These are phyloP conservation scores for Colletotrichum gloeosporioides DNA, from an alignment of 2,329 filamentous ascomycete genomes.

Conservation along the genomic window DNA sequence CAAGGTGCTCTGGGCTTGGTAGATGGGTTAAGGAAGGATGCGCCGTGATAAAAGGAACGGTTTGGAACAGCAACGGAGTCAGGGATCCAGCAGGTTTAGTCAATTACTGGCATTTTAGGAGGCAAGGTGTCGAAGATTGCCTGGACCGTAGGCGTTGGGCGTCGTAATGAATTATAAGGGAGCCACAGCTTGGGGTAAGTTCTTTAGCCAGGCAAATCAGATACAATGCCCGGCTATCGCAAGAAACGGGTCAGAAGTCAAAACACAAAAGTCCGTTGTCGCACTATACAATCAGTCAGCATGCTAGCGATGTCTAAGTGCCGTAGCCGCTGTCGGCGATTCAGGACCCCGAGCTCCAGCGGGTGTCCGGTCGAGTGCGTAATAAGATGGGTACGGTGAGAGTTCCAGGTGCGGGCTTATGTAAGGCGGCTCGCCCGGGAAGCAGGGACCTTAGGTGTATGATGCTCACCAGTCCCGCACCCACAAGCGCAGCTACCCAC, in stretches of 20 bases:
- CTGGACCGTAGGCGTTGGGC: conserved; percentile 11
- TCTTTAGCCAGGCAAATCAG: not conserved
- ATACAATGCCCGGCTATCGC: not conserved
- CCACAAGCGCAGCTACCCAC: conserved; percentile 4
- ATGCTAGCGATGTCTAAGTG: not conserved
- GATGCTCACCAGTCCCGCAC: conserved; percentile 15
- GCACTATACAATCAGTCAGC: not conserved
- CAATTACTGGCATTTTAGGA: not conserved
- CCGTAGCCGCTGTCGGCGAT: not conserved
- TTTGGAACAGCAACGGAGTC: conserved; percentile 18
- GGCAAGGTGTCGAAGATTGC: conserved; percentile 2
- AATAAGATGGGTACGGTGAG: not conserved
- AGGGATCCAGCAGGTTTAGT: not conserved
- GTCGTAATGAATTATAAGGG: not conserved
- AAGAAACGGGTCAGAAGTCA: not conserved
- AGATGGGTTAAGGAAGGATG: conserved; percentile 13
- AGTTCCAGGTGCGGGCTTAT: not conserved
- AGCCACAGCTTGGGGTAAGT: not conserved
- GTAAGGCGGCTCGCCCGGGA: conserved; percentile 7
- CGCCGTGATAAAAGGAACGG: not conserved
- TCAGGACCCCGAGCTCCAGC: not conserved
- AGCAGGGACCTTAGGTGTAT: conserved; percentile 10
- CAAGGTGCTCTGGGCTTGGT: conserved; percentile 74
- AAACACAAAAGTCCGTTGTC: not conserved
- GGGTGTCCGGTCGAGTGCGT: conserved; percentile 1